Evolutionary conservation across 2,329 filamentous ascomycete species (phyloP).

Genomic region (Paramyrothecium sp.): DNA sequence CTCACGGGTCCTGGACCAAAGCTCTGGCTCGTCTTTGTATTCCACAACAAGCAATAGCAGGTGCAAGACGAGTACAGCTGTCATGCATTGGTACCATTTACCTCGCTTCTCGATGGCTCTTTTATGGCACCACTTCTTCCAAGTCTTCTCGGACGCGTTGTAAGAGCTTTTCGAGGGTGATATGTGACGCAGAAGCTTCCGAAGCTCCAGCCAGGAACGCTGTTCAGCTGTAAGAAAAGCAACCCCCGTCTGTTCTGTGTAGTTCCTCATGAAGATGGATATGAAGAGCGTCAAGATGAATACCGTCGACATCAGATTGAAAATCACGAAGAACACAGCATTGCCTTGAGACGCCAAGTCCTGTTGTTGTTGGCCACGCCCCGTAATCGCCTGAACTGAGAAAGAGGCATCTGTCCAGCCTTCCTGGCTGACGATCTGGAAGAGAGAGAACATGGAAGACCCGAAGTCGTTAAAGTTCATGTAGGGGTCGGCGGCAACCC

Average conservation of each 20-base stretch:
- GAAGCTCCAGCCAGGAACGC: conserved; percentile 91
- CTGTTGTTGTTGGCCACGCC: conserved; percentile 69
- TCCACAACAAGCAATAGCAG: conserved; percentile 81
- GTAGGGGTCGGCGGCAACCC: conserved; percentile 76
- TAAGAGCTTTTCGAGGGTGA: conserved; percentile 92
- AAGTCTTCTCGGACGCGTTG: conserved; percentile 70
- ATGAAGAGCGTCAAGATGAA: conserved; percentile 97
- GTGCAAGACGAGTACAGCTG: conserved; percentile 76
- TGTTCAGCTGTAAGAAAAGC: conserved; percentile 95
- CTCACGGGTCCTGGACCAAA: conserved; percentile 72
- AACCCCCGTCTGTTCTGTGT: conserved; percentile 97
- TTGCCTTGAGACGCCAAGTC: conserved; percentile 74
- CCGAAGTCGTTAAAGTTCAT: conserved; percentile 95
- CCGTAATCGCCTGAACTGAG: conserved; percentile 78
- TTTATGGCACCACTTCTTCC: conserved; percentile 94
- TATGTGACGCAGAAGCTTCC: conserved; percentile 88
- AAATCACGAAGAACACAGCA: conserved; percentile 89
- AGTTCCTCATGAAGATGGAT: conserved; percentile 99
- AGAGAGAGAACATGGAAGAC: conserved; percentile 91
- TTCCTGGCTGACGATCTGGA: conserved; percentile 98
- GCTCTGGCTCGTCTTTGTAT: conserved; percentile 70
- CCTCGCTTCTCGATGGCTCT: conserved; percentile 92
- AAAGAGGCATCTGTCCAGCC: conserved; percentile 96
- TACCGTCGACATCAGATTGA: conserved; percentile 94
- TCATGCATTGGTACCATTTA: conserved; percentile 84